A percentile compares a stretch with the other conserved stretches of the same genome.
These are phyloP conservation scores for Fagopyrum homotropicum DNA, from an alignment of 148 eudicot species.

Conservation along the genomic window DNA sequence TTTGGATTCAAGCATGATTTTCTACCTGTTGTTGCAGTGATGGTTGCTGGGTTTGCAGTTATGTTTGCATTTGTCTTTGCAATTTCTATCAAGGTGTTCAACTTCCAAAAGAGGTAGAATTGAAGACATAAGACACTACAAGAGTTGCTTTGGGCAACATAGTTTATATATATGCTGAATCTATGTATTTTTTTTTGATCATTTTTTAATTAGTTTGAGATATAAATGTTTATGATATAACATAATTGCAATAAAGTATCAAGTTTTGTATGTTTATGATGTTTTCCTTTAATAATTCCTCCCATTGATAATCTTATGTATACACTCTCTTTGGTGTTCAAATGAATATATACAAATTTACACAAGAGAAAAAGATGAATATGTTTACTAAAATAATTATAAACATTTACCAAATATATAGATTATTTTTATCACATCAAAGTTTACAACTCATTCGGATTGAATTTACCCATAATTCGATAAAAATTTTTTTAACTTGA, in stretches of 20 bases:
- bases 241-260: background rate
- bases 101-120: slow-evolving; percentile 59
- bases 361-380: no score
- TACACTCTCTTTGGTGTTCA: background rate
- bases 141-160: background rate
- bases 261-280: background rate
- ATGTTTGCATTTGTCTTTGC: slow-evolving; percentile 57
- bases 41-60: slow-evolving; percentile 31
- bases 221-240: background rate
- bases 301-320: background rate
- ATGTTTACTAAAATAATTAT: no score
- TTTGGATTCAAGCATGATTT: slow-evolving; percentile 57
- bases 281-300: background rate
- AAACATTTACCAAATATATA: no score
- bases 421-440: no score
- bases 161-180: background rate
- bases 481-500: no score
- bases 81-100: slow-evolving; percentile 46
- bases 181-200: background rate
- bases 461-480: no score
- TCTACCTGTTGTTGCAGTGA: slow-evolving; percentile 37
- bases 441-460: no score
- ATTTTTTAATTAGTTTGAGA: background rate
- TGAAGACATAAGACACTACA: background rate
- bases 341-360: no score